These are phyloP conservation scores for Ettlia oleoabundans DNA, from an alignment of 139 green algal species.

Conservation along the genomic window DNA sequence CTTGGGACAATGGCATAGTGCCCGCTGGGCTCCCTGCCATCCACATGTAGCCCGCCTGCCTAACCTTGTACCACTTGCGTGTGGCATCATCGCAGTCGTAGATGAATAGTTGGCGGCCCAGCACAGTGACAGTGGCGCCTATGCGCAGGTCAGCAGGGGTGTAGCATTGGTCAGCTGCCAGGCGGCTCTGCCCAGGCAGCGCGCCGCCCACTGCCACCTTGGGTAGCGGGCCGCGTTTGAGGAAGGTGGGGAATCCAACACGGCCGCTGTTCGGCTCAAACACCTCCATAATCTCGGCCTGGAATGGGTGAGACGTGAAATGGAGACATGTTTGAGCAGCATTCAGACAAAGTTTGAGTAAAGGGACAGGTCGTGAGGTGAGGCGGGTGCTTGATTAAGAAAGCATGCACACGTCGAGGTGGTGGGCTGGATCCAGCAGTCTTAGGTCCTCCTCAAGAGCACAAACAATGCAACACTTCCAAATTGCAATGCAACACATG, in stretches of 20 bases:
- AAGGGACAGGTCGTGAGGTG: too few species aligned
- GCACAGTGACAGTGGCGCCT: slow-evolving; percentile 74
- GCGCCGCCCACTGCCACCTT: slow-evolving; percentile 48
- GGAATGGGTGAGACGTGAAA: background rate
- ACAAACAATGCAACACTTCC: too few species aligned
- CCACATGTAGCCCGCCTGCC: background rate
- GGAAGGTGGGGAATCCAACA: slow-evolving; percentile 88
- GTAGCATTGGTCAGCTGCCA: slow-evolving; percentile 62
- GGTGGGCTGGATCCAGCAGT: slow-evolving; percentile 1
- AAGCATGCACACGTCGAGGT: too few species aligned
- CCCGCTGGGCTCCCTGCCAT: too few species aligned
- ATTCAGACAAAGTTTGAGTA: too few species aligned
- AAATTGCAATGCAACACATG: background rate
- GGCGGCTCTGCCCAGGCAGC: slow-evolving; percentile 13
- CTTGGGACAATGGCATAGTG: background rate
- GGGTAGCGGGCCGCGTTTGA: slow-evolving; percentile 79
- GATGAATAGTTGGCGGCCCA: slow-evolving; percentile 83
- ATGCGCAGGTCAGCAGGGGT: slow-evolving; percentile 80
- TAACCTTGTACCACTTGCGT: slow-evolving; percentile 69
- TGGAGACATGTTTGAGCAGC: too few species aligned
- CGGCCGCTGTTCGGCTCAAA: slow-evolving; percentile 83
- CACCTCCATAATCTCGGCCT: slow-evolving; percentile 89
- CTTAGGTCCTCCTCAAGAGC: too few species aligned
- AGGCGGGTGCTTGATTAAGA: too few species aligned
- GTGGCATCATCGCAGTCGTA: slow-evolving; percentile 91